These are phyloP conservation scores for Pseudogymnoascus sp. DNA, from an alignment of 2,329 filamentous ascomycete genomes.

Conservation along the genomic window DNA sequence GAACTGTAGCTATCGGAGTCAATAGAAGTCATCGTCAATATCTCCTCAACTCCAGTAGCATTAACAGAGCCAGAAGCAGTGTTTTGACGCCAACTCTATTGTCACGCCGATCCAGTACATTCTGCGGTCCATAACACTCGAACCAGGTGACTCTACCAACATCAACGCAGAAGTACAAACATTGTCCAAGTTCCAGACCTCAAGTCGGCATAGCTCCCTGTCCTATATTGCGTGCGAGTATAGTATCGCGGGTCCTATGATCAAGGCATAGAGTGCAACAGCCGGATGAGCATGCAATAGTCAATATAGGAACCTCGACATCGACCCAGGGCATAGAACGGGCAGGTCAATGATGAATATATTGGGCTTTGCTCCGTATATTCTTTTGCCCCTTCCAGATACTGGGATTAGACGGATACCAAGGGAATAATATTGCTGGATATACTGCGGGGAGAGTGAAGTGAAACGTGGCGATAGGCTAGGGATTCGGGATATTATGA, in stretches of 20 bases:
- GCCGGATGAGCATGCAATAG: background rate
- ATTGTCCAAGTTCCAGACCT: background rate
- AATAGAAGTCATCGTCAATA: background rate
- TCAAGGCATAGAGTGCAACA: background rate
- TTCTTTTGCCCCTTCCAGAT: background rate
- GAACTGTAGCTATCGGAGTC: background rate
- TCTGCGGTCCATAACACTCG: background rate
- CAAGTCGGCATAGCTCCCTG: background rate
- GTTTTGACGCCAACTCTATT: background rate
- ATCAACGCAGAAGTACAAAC: background rate
- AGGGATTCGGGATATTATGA: background rate
- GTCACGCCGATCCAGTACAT: background rate
- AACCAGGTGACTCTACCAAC: background rate
- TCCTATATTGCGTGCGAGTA: background rate
- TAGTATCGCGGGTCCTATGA: background rate
- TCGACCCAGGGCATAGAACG: background rate
- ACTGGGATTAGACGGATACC: background rate
- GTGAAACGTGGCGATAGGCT: background rate
- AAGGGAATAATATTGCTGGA: background rate
- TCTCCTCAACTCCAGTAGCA: background rate
- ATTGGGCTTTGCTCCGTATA: background rate
- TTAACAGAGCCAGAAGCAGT: background rate
- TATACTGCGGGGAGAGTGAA: background rate
- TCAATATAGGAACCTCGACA: background rate
- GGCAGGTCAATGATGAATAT: background rate